These are phyloP conservation scores for Achaetomium macrosporum DNA, from an alignment of 2,329 filamentous ascomycete species.

Conservation along the genomic window DNA sequence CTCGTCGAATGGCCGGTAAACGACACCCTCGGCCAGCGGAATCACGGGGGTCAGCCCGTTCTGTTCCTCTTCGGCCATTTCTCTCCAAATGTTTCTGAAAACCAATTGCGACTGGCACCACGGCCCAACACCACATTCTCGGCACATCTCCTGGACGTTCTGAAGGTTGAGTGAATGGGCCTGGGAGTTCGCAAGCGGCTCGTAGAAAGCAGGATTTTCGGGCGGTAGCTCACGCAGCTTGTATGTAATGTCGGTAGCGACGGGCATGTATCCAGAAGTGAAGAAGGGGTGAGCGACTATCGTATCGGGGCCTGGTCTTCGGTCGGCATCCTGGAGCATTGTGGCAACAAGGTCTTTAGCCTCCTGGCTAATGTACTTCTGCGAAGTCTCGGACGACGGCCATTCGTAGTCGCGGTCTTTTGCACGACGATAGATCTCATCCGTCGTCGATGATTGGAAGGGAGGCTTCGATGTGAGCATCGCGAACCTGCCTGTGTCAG, in stretches of 20 bases:
- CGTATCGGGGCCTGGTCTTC: slow-evolving; percentile 66
- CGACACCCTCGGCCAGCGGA: slow-evolving; percentile 54
- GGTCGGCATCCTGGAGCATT: slow-evolving; percentile 69
- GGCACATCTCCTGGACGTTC: slow-evolving; percentile 53
- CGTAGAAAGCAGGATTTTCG: slow-evolving; percentile 53
- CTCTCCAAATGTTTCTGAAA: slow-evolving; percentile 56
- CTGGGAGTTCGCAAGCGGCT: slow-evolving; percentile 37
- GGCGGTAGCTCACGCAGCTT: slow-evolving; percentile 54
- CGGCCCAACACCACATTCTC: slow-evolving; percentile 53
- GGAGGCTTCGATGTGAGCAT: slow-evolving; percentile 95
- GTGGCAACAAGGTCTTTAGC: slow-evolving; percentile 72
- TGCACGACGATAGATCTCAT: slow-evolving; percentile 74
- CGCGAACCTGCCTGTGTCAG: slow-evolving; percentile 61
- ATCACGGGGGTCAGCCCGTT: slow-evolving; percentile 58
- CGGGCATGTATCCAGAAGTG: slow-evolving; percentile 67
- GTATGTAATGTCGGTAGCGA: slow-evolving; percentile 50
- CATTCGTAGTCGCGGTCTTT: slow-evolving; percentile 71
- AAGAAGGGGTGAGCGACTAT: slow-evolving; percentile 81
- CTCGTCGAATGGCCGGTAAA: slow-evolving; percentile 60
- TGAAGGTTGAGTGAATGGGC: slow-evolving; percentile 42
- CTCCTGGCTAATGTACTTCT: slow-evolving; percentile 66
- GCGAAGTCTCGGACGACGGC: slow-evolving; percentile 60
- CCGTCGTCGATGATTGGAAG: slow-evolving; percentile 85
- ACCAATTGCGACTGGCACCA: slow-evolving; percentile 43
- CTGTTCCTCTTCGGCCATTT: slow-evolving; percentile 63